Percentiles rank a stretch among this genome's conserved stretches.
Evolutionary conservation across 176 grass and related monocot species (phyloP).

Genomic region (Phragmites australis): DNA sequence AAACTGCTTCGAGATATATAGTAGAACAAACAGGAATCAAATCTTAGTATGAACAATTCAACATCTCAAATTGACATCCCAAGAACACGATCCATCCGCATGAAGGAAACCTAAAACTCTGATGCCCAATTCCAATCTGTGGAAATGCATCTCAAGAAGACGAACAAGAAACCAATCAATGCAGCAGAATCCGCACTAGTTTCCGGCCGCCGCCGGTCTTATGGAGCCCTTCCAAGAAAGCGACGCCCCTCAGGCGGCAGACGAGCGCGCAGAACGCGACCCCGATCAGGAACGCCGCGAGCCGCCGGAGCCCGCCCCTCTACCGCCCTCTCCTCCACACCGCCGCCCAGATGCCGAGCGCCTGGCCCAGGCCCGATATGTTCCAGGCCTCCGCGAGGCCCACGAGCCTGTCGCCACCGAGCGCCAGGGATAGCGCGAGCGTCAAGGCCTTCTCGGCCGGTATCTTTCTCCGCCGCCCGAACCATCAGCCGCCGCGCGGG

Average conservation of each 20-base stretch:
- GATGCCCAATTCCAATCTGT: not conserved
- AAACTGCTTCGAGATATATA: not conserved
- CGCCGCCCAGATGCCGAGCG: conserved; percentile 40
- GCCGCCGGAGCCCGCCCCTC: conserved; percentile 26
- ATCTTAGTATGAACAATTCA: not conserved
- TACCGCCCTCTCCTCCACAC: conserved; percentile 21
- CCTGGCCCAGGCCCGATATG: conserved; percentile 39
- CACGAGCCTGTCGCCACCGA: conserved; percentile 42
- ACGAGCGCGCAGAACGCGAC: conserved; percentile 41
- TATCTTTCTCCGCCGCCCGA: conserved; percentile 12
- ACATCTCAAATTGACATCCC: not conserved
- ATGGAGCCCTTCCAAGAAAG: conserved; percentile 23
- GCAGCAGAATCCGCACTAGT: conserved; percentile 36
- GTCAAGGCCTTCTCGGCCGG: not conserved
- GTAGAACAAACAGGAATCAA: not conserved
- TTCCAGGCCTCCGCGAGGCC: conserved; percentile 32
- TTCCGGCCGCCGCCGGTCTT: conserved; percentile 37
- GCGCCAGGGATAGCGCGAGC: conserved; percentile 40
- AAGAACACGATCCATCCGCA: conserved; percentile 2
- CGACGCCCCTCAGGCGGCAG: conserved; percentile 26
- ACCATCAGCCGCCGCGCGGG: conserved; percentile 35
- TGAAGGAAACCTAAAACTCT: not conserved
- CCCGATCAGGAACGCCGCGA: conserved; percentile 49
- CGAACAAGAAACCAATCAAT: conserved; percentile 30
- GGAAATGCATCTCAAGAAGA: conserved; percentile 18